A percentile compares a stretch with the other conserved stretches of the same genome.
Conservation (phyloP, 2,329 filamentous ascomycete species). For the Hypoxylon sp. region DNA sequence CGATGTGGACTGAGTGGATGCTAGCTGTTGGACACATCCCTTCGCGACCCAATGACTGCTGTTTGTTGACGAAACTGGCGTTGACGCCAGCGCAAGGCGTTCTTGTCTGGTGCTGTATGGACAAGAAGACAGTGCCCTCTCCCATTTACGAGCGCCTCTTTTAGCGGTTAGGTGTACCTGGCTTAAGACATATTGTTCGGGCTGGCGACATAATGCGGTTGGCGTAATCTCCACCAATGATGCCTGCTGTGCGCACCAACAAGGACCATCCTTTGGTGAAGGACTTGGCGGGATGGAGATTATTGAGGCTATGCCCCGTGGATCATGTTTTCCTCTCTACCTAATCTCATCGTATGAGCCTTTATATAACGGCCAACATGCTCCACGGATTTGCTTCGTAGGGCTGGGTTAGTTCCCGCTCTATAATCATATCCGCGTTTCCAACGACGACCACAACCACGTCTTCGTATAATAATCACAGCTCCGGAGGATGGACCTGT, state of each 20-base stretch:
- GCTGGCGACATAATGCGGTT: constrained; percentile 29
- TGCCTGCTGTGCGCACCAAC: constrained; percentile 18
- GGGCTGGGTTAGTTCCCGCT: constrained; percentile 26
- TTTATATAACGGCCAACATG: constrained; percentile 38
- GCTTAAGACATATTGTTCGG: constrained; percentile 20
- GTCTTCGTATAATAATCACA: neutral
- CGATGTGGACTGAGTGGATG: constrained; percentile 37
- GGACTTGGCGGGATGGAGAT: constrained; percentile 34
- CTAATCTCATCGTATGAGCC: constrained; percentile 13
- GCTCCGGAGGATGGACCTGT: constrained; percentile 16
- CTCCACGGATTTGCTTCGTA: constrained; percentile 23
- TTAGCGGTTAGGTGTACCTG: constrained; percentile 10
- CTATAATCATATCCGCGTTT: constrained; percentile 21
- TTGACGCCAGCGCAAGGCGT: constrained; percentile 27
- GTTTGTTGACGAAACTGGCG: constrained; percentile 29
- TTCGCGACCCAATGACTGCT: constrained; percentile 28
- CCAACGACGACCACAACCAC: constrained; percentile 4
- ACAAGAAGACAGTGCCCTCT: constrained; percentile 13
- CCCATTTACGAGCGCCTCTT: constrained; percentile 9
- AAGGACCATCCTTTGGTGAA: constrained; percentile 26
- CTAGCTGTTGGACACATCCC: constrained; percentile 24
- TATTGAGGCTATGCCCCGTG: constrained; percentile 40
- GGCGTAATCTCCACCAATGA: constrained; percentile 36
- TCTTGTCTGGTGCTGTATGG: constrained; percentile 24
- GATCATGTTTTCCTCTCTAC: constrained; percentile 24